Evolutionary conservation across 2,329 filamentous ascomycete genomes (phyloP), one percentile per base, ranked within the genome.

Genomic region (Nemania serpens): DNA sequence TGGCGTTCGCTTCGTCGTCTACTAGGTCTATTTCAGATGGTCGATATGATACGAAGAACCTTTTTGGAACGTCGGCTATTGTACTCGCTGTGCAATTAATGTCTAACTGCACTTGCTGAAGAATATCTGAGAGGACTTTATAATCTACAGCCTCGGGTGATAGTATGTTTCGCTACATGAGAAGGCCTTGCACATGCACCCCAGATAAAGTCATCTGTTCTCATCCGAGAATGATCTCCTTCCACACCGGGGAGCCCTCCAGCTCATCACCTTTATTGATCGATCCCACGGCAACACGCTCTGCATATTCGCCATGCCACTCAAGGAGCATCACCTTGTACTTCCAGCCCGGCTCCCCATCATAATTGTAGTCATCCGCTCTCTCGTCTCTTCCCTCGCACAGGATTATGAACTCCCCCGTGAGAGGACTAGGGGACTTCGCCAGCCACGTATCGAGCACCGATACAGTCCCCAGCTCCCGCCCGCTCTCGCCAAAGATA

Each of bases 261-360:
- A 37, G 6, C n/a, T 59, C 57, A 45, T 55, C 50, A 4, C 57
- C 57, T 46, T 55, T 59, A 13, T 47, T 42, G n/a, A 59, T 59
- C 37, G 57, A 59, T 12, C 50, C 51, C 20, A 59, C 57, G 1
- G 51, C 57, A n/a, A 59, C 51, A 20, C 57, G 51, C 36, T 59
- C 57, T 6, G 57, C 57, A 45, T 59, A 59, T 10, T 59, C 57
- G 12, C 50, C 57, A 15, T 41, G 50, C 57, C 57, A 59, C 37
- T 59, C 57, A 15, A 59, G 43, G 18, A 59, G 57, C 57, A 59
- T 59, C 15, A 59, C 43, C 20, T 55, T 59, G 37, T 59, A 59
- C 37, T 22, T 59, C 57, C 57, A 59, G 25, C 57, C 57, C 7
- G 50, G 57, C 33, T 59, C 57, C 17, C 17, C 50, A 11, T 59